These are phyloP conservation scores for Fragilaria crotonensis DNA, from an alignment of 108 stramenopile genomes.

Conservation along the genomic window DNA sequence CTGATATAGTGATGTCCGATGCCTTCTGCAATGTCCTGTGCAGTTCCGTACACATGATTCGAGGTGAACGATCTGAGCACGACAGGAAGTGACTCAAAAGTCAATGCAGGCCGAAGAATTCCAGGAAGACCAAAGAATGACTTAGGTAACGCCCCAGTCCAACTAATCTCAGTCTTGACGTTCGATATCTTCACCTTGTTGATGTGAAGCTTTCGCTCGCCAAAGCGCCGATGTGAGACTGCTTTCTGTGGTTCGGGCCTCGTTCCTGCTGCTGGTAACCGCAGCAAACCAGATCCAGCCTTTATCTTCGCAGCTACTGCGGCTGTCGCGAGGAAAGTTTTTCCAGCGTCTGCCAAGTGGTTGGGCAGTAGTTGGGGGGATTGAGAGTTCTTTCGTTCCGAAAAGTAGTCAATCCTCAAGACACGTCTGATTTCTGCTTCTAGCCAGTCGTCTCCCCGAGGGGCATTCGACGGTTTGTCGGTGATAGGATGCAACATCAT, in stretches of 20 bases:
- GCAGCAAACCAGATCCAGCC: background rate
- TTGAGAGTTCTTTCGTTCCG: background rate
- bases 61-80: conserved; percentile 34
- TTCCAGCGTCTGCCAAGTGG: background rate
- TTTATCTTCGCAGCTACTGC: conserved; percentile 27
- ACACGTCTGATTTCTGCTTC: background rate
- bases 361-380: background rate
- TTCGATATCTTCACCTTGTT: conserved; percentile 45
- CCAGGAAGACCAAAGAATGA: conserved; percentile 18
- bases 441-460: background rate
- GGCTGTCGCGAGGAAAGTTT: conserved; percentile 14
- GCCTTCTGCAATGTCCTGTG: conserved; percentile 34
- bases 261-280: background rate
- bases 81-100: conserved; percentile 45
- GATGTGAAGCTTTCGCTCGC: conserved; percentile 48
- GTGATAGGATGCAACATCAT: conserved; percentile 19
- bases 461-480: background rate
- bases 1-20: conserved; percentile 45
- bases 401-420: background rate
- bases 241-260: background rate
- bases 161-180: conserved; percentile 44
- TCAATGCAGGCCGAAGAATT: conserved; percentile 36
- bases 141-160: conserved; percentile 40
- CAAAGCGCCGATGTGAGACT: background rate
- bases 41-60: conserved; percentile 43